Percentiles rank a stretch among this genome's conserved stretches.
These are phyloP conservation scores for Saururus chinensis DNA, from an alignment of 164 flowering plant genomes.

Conservation along the genomic window DNA sequence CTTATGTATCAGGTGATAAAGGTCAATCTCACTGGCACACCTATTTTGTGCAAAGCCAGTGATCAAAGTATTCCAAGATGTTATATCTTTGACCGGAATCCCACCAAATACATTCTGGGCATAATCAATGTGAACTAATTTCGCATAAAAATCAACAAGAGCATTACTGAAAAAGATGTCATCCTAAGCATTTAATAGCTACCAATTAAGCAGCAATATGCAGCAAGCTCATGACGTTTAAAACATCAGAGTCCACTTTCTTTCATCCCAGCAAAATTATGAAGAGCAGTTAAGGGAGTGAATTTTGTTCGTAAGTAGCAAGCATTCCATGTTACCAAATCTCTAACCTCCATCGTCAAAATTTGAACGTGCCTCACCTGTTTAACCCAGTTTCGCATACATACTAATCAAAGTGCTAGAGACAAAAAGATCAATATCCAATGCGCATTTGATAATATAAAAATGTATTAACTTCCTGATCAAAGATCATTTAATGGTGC, in stretches of 20 bases:
- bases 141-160: constrained; percentile 58
- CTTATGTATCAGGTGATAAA: constrained; percentile 27
- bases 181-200: constrained; percentile 15
- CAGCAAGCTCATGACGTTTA: constrained; percentile 59
- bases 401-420: constrained; percentile 59
- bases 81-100: constrained; percentile 35
- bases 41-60: constrained; percentile 62
- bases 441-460: constrained; percentile 43
- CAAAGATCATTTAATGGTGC: constrained; percentile 28
- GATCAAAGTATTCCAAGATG: constrained; percentile 64
- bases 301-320: constrained; percentile 57
- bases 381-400: constrained; percentile 43
- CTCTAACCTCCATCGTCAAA: constrained; percentile 44
- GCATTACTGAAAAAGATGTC: constrained; percentile 42
- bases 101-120: constrained; percentile 35
- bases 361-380: constrained; percentile 24
- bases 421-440: constrained; percentile 45
- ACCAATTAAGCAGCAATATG: constrained; percentile 36
- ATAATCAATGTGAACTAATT: constrained; percentile 31
- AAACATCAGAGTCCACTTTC: constrained; percentile 30
- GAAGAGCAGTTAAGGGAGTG: constrained; percentile 31
- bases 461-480: constrained; percentile 37
- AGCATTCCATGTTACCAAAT: constrained; percentile 49
- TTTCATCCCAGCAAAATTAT: constrained; percentile 38
- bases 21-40: constrained; percentile 44